Evolutionary conservation across 23 red algal genomes (phyloP).

Genomic region (Agarophyton chilense): DNA sequence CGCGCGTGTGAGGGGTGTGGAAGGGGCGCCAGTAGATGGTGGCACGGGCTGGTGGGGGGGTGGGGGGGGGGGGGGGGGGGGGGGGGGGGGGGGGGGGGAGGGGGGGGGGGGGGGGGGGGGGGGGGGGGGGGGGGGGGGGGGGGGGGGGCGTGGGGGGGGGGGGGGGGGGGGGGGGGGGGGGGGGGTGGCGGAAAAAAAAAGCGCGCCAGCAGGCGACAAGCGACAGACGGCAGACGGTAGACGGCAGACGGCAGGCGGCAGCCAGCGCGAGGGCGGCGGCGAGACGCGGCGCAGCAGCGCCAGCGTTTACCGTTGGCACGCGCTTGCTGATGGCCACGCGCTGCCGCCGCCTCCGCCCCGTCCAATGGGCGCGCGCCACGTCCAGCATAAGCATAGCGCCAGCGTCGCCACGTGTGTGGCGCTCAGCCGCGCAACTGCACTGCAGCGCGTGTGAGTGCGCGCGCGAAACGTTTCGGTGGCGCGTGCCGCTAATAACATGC

Average conservation of each 20-base stretch:
- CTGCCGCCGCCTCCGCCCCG: background rate
- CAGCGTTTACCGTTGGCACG: slow-evolving; percentile 13
- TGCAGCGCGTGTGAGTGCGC: background rate
- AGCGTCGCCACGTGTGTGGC: background rate
- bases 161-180: too few relatives aligned
- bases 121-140: too few relatives aligned
- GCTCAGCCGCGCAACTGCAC: too few relatives aligned
- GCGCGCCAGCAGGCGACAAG: background rate
- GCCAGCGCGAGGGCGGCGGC: too few relatives aligned
- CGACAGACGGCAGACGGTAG: background rate
- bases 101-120: too few relatives aligned
- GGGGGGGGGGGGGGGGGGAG: too few relatives aligned
- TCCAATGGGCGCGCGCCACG: background rate
- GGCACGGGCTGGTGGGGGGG: too few relatives aligned
- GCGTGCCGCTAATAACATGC: background rate
- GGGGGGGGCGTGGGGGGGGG: too few relatives aligned
- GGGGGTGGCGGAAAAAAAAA: too few relatives aligned
- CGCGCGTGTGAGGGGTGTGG: slow-evolving; percentile 13
- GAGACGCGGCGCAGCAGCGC: background rate
- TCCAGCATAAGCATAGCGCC: background rate
- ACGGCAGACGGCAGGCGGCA: background rate
- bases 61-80: too few relatives aligned
- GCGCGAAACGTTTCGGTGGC: slow-evolving; percentile 4
- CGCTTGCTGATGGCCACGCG: too few relatives aligned
- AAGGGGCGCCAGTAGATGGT: background rate